Evolutionary conservation across 768 basidiomycete species (phyloP).

Genomic region (Suillus cothurnatus): DNA sequence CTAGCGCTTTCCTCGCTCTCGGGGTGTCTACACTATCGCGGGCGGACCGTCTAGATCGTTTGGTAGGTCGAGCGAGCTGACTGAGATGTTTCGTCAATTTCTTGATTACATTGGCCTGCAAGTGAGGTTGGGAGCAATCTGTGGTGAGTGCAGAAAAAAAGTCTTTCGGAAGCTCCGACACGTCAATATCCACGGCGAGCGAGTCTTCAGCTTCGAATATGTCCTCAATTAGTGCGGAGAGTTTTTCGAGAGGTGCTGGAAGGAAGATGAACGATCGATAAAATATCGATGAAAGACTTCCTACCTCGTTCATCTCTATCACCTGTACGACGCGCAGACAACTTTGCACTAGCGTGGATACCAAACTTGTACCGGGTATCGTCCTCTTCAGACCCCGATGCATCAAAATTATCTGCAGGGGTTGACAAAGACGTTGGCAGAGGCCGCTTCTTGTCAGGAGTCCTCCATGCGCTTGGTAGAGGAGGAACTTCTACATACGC

Average conservation of each 20-base stretch:
- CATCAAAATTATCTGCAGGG: conserved; percentile 48
- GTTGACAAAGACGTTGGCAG: conserved; percentile 40
- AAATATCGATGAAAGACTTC: conserved; percentile 14
- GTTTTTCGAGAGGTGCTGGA: conserved; percentile 71
- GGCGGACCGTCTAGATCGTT: conserved; percentile 58
- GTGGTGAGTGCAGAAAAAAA: conserved; percentile 65
- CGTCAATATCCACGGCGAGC: conserved; percentile 56
- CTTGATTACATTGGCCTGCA: conserved; percentile 57
- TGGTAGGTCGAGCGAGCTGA: conserved; percentile 66
- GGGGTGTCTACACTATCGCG: conserved; percentile 46
- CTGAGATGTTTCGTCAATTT: conserved; percentile 73
- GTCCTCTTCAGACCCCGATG: conserved; percentile 38
- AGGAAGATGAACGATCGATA: conserved; percentile 8
- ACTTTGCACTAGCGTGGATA: conserved; percentile 41
- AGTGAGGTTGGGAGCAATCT: conserved; percentile 60
- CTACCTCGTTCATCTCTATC: conserved; percentile 78
- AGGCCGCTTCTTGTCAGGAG: conserved; percentile 27
- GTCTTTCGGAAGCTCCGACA: conserved; percentile 54
- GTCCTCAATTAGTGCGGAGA: conserved; percentile 77
- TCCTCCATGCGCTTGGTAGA: conserved; percentile 29
- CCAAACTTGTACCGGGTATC: conserved; percentile 32
- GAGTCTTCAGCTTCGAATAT: conserved; percentile 82
- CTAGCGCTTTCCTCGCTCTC: conserved; percentile 56
- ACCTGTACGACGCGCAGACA: conserved; percentile 62
- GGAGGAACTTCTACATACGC: conserved; percentile 36